These are phyloP conservation scores for Pseudodiploospora longispora DNA, from an alignment of 2,329 filamentous ascomycete species.

Conservation along the genomic window DNA sequence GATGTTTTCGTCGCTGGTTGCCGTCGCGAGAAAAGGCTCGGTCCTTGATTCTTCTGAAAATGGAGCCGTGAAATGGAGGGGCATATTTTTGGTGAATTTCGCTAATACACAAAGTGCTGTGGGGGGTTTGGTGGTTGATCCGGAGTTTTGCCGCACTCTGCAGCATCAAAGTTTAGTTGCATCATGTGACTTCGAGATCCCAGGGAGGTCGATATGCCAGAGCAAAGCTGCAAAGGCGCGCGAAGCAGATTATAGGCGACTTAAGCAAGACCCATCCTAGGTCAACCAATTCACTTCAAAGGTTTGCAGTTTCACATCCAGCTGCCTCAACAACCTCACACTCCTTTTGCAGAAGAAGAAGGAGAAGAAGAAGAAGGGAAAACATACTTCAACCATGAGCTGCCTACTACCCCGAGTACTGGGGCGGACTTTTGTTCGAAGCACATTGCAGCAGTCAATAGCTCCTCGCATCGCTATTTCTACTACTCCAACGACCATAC, in stretches of 20 bases:
- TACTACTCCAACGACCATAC: slow-evolving; percentile 10
- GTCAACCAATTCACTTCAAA: background rate
- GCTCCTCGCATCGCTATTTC: slow-evolving; percentile 6
- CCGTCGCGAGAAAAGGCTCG: slow-evolving; percentile 16
- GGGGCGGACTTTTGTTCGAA: slow-evolving; percentile 10
- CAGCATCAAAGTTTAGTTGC: slow-evolving; percentile 3
- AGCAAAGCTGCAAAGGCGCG: background rate
- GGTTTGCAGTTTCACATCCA: too few relatives aligned
- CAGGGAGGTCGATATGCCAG: background rate
- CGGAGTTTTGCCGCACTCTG: slow-evolving; percentile 25
- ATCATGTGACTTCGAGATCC: slow-evolving; percentile 32
- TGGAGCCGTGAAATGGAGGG: slow-evolving; percentile 26
- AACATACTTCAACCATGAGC: slow-evolving; percentile 16
- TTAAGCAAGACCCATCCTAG: too few relatives aligned
- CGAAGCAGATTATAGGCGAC: too few relatives aligned
- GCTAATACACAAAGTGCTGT: slow-evolving; percentile 29
- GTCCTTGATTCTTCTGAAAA: slow-evolving; percentile 3
- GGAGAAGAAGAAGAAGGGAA: too few relatives aligned
- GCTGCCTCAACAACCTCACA: background rate
- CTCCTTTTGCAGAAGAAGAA: too few relatives aligned
- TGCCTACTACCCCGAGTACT: slow-evolving; percentile 17
- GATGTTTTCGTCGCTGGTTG: too few relatives aligned
- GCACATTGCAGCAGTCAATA: slow-evolving; percentile 1
- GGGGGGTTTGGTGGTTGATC: slow-evolving; percentile 20
- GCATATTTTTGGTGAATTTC: slow-evolving; percentile 36